These are phyloP conservation scores for Aspergillus cristatus DNA, from an alignment of 495 filamentous ascomycete species.

Conservation along the genomic window DNA sequence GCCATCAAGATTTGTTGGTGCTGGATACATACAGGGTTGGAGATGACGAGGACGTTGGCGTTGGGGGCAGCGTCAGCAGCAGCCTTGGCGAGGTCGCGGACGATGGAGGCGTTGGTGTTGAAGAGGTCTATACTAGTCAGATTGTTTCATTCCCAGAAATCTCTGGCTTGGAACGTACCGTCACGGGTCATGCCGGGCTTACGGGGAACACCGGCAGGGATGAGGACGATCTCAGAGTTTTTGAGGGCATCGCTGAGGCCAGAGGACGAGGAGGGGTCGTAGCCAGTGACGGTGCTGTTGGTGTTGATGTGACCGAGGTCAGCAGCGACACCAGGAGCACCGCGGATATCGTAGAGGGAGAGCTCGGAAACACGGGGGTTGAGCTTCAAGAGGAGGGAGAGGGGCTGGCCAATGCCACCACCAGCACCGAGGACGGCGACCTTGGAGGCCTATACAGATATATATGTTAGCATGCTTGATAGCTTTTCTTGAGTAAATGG, in stretches of 20 bases:
- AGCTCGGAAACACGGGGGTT: conserved; percentile 90
- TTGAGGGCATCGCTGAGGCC: conserved; percentile 72
- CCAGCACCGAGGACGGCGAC: conserved; percentile 92
- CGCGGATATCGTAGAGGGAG: conserved; percentile 93
- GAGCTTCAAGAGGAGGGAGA: conserved; percentile 95
- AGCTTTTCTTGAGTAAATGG: conserved; percentile 9
- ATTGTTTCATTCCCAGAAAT: not conserved
- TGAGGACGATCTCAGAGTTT: conserved; percentile 87
- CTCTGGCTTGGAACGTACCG: conserved; percentile 33
- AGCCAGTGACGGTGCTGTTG: conserved; percentile 88
- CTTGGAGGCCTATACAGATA: conserved; percentile 68
- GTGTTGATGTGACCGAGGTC: conserved; percentile 98
- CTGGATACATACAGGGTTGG: conserved; percentile 66
- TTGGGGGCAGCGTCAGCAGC: conserved; percentile 80
- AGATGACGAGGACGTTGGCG: conserved; percentile 93
- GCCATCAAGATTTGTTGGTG: not conserved
- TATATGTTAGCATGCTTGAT: conserved; percentile 25
- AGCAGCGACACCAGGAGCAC: conserved; percentile 92
- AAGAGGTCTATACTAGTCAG: conserved; percentile 61
- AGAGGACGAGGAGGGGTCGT: conserved; percentile 56
- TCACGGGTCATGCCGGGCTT: conserved; percentile 99
- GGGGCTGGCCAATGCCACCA: conserved; percentile 95
- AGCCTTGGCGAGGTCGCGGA: conserved; percentile 96
- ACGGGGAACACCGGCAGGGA: conserved; percentile 95
- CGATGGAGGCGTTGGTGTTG: conserved; percentile 99